A percentile compares a stretch with the other conserved stretches of the same genome.
These are phyloP conservation scores for Xylariaceae sp. DNA, from an alignment of 2,329 filamentous ascomycete species.

Conservation along the genomic window DNA sequence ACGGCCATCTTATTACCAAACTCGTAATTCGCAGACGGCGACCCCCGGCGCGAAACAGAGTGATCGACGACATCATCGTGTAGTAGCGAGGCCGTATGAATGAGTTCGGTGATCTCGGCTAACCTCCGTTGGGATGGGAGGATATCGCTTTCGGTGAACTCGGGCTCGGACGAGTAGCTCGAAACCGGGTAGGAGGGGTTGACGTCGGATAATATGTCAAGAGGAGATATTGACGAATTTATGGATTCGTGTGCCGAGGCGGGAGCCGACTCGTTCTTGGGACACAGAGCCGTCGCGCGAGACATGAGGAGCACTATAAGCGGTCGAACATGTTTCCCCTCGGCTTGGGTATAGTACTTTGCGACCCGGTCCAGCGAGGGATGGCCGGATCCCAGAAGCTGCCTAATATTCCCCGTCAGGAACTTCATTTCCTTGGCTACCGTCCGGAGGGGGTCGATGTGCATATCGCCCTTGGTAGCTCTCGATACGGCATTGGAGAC, in stretches of 20 bases:
- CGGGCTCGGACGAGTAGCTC: constrained; percentile 40
- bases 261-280: constrained; percentile 49
- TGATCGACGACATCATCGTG: constrained; percentile 99
- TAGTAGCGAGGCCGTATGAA: constrained; percentile 91
- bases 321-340: constrained; percentile 94
- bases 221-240: constrained; percentile 53
- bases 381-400: constrained; percentile 89
- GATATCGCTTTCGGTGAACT: constrained; percentile 60
- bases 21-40: constrained; percentile 84
- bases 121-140: constrained; percentile 88
- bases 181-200: constrained; percentile 68
- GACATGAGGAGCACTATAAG: constrained; percentile 96
- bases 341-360: constrained; percentile 95
- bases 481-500: constrained; percentile 64
- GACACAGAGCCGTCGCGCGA: constrained; percentile 76
- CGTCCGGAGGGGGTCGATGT: constrained; percentile 80
- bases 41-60: constrained; percentile 76
- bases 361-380: constrained; percentile 90
- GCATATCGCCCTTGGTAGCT: constrained; percentile 61
- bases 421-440: constrained; percentile 98
- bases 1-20: constrained; percentile 99
- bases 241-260: constrained; percentile 45
- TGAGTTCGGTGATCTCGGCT: constrained; percentile 94
- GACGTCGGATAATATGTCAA: constrained; percentile 65
- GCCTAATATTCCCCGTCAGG: constrained; percentile 86